phyloP scores from a whole-genome alignment of 176 grass and related monocot genomes.

The Pontederia paniculata region DNA sequence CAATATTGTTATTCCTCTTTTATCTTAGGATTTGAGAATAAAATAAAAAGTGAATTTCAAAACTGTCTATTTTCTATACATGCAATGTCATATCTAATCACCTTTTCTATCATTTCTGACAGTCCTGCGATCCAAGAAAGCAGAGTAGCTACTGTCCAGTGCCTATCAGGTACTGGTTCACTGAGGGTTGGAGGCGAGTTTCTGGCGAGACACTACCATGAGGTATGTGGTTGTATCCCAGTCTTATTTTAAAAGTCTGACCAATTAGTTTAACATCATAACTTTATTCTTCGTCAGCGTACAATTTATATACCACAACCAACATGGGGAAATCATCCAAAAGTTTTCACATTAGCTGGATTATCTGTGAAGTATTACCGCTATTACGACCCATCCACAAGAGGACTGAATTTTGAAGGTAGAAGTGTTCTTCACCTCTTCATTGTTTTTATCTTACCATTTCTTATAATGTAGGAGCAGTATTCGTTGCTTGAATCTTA shows the following conservation, averaged over 20 bases:
- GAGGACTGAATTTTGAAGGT: constrained; percentile 17
- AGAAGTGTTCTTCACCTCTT: not conserved
- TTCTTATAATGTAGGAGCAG: not conserved
- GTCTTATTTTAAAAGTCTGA: not conserved
- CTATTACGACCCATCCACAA: constrained; percentile 15
- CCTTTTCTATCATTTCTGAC: constrained; percentile 1
- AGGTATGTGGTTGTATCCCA: constrained; percentile 33
- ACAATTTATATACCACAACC: constrained; percentile 26
- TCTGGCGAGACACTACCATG: constrained; percentile 88
- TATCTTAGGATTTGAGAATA: too few species aligned
- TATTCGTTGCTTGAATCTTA: not conserved
- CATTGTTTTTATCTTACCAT: not conserved
- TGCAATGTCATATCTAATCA: too few species aligned
- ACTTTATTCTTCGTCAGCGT: constrained; percentile 28
- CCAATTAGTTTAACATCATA: not conserved
- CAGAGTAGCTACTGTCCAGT: constrained; percentile 79
- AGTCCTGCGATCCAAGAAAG: constrained; percentile 92
- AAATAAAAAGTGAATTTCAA: too few species aligned
- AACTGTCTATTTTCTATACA: too few species aligned
- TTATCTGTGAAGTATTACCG: constrained; percentile 17
- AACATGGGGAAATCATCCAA: constrained; percentile 21
- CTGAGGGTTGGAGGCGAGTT: constrained; percentile 89
- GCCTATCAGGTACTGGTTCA: constrained; percentile 93
- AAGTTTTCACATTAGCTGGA: constrained; percentile 16
- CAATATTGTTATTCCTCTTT: too few species aligned